Evolutionary conservation across 768 basidiomycete genomes (phyloP), one percentile per base, ranked within the genome.

Genomic region (Leccinum pellstonianum): DNA sequence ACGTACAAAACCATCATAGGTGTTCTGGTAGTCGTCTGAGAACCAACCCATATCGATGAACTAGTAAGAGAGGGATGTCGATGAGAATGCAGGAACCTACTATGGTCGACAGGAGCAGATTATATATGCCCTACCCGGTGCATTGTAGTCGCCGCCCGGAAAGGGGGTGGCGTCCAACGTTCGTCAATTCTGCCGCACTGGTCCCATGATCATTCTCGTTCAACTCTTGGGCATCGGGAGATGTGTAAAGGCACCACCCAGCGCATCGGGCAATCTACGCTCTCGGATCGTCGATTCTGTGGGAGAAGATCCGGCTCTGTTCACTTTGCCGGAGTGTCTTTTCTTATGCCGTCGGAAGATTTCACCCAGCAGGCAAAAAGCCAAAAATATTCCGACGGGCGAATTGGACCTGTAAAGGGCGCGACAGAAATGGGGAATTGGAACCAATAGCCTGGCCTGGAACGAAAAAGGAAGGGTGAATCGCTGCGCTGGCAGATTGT

Each of bases 61-160:
- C 54, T 27, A 49, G 53, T 55, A 37, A 49, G 48, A 57, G n/a
- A 61, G 14, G 1, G 35, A 21, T 55, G 38, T 33, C 15, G 38
- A 41, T n/a, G 38, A 38, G 33, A n/a, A n/a, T 35, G 23, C 4
- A 1, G 23, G 0, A 2, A 11, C 31, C 31, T 31, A 4, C 10
- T 4, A 33, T 2, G 5, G 38, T 19, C 14, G 6, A 33, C 6
- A 12, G 10, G 31, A 23, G 37, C 31, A 35, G 52, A 31, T 68
- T 63, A 66, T 64, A 70, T 69, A 68, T 31, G 10, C 54, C 57
- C 55, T 21, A 17, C 25, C 29, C 19, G 41, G 47, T 21, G 7
- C 3, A 56, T 49, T 49, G 25, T 63, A 64, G 48, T 61, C n/a
- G 59, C 56, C 56, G 61, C 65, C 56, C n/a, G 54, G 51, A 58